phyloP scores from a whole-genome alignment of 2,329 filamentous ascomycete species.

The Exophiala aquamarina region DNA sequence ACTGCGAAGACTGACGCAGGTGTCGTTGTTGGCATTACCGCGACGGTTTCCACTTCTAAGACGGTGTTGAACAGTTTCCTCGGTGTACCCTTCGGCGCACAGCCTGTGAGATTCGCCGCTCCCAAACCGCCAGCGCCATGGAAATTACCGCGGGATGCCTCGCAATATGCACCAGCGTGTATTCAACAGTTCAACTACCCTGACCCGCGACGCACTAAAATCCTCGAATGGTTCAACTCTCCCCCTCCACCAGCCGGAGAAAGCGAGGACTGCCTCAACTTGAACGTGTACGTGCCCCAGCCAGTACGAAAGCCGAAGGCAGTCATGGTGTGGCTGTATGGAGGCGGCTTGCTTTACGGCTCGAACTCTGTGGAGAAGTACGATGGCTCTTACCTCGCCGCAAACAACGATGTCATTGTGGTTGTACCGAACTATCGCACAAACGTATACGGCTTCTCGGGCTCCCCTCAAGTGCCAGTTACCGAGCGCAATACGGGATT shows the following conservation, averaged over 20 bases:
- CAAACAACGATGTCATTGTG: conserved; percentile 35
- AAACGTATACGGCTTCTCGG: conserved; percentile 14
- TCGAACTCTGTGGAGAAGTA: conserved; percentile 29
- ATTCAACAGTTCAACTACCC: conserved; percentile 29
- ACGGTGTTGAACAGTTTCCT: conserved; percentile 28
- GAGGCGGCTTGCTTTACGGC: conserved; percentile 38
- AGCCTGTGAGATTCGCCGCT: conserved; percentile 27
- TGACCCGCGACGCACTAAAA: conserved; percentile 26
- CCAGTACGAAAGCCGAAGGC: conserved; percentile 25
- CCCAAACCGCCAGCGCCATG: conserved; percentile 19
- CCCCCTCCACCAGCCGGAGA: conserved; percentile 20
- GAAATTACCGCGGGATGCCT: conserved; percentile 20
- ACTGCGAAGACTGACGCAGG: background rate
- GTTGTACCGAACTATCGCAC: conserved; percentile 36
- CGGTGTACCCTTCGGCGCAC: conserved; percentile 30
- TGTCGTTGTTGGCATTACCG: background rate
- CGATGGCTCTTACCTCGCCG: conserved; percentile 35
- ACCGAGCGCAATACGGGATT: background rate
- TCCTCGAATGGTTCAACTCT: conserved; percentile 25
- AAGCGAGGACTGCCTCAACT: conserved; percentile 40
- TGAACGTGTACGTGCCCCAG: conserved; percentile 39
- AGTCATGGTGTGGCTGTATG: conserved; percentile 41
- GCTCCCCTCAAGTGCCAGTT: background rate
- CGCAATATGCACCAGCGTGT: conserved; percentile 25
- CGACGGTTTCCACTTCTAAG: background rate